Base-by-base conservation (phyloP, 768 basidiomycete genomes). In the Polyporus arcularius region DNA sequence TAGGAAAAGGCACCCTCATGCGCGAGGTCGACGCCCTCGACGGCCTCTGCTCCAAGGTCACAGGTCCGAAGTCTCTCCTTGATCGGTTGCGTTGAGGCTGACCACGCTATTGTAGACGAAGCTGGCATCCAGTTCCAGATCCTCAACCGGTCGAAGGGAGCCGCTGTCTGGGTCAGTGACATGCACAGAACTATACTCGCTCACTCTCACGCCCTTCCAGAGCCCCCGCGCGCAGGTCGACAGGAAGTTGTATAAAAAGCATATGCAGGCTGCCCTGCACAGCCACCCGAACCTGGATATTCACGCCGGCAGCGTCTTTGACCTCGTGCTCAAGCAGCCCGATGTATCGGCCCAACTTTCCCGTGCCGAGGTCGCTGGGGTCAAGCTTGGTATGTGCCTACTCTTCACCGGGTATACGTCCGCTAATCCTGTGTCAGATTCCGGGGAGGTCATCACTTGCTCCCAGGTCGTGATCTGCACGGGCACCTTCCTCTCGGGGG, bases 1-100 rank as follows among this genome's bases (percentile, higher is more conserved):
- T 96, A 4, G 94, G 94, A 5, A 96, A 96, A 74, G 94, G 94
- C 18, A 94, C 89, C 0, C 78, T 96, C 32, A 92, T 96, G n/a
- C 79, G 89, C 45, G 94, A 96, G 72, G 86, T 96, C 5, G 94
- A 96, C 69, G 94, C 94, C 31, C 75, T 96, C 58, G 94, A 94
- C 65, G 94, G 94, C 2, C 69, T 95, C 10, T 94, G 93, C 79
- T 94, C 90, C 1, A 78, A 78, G 46, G 84, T 94, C n/a, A 83
- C 90, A 63, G 93, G 94, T 90, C 62, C 72, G 11, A 28, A 30
- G 7, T 11, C 18, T 14, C 38, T 2, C 30, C 14, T 1, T 45
- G 16, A 12, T 31, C 18, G 10, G 10, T 18, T 18, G 28, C 14
- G 10, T 6, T 5, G 4, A 39, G 48, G 21, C 55, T 56, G 15